Conservation (phyloP, 768 basidiomycete genomes). For the Auricularia sp. region DNA sequence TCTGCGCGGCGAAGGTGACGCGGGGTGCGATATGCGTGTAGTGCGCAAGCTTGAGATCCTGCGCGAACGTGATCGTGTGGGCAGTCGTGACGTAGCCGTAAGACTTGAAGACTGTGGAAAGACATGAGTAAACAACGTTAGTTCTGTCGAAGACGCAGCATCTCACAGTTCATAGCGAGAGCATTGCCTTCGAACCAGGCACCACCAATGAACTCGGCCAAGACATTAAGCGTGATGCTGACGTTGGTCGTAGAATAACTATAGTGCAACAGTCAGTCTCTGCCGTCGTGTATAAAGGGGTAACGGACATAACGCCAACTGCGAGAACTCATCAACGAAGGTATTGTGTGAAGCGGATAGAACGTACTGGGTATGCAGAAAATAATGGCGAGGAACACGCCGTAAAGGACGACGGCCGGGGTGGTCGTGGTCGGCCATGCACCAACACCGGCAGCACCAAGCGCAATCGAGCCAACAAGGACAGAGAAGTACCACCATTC, state of each 20-base stretch:
- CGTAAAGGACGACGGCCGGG: background rate
- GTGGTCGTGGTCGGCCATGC: slow-evolving; percentile 18
- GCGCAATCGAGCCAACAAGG: slow-evolving; percentile 18
- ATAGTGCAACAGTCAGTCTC: no score
- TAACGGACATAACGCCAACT: background rate
- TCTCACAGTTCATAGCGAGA: slow-evolving; percentile 18
- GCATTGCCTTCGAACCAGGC: slow-evolving; percentile 25
- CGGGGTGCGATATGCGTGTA: slow-evolving; percentile 24
- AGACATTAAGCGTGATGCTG: slow-evolving; percentile 25
- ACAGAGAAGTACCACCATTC: slow-evolving; percentile 47
- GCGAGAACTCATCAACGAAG: background rate
- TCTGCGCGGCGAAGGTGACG: slow-evolving; percentile 26
- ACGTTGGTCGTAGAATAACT: slow-evolving; percentile 28
- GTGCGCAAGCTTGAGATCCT: slow-evolving; percentile 25
- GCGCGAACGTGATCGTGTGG: slow-evolving; percentile 19
- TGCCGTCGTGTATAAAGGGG: background rate
- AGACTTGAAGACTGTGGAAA: slow-evolving; percentile 20
- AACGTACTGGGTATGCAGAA: slow-evolving; percentile 13
- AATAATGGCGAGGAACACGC: slow-evolving; percentile 12
- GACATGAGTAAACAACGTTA: no score
- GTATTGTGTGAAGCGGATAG: background rate
- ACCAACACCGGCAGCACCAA: slow-evolving; percentile 22
- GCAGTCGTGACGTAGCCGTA: slow-evolving; percentile 24
- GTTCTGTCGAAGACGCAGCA: no score
- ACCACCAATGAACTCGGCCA: slow-evolving; percentile 31